A percentile compares a stretch with the other conserved stretches of the same genome.
phyloP scores from a whole-genome alignment of 139 green algal genomes.

The Picochlorum sp. region DNA sequence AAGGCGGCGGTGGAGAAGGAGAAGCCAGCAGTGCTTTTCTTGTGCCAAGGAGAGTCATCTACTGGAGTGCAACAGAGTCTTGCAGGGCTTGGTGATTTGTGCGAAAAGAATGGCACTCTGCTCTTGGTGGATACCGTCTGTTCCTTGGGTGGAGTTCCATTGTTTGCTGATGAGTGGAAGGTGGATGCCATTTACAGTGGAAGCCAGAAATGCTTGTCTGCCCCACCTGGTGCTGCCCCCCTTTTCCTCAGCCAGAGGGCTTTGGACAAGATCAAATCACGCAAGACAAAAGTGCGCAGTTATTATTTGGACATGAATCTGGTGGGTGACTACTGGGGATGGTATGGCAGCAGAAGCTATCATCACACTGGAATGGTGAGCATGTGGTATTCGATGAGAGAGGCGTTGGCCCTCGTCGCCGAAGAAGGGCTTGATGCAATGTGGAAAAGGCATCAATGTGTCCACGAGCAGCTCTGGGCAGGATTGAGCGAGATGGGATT shows the following conservation, averaged over 20 bases:
- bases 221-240: conserved; percentile 60
- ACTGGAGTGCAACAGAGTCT: conserved; percentile 72
- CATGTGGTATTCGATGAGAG: conserved; percentile 82
- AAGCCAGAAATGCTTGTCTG: conserved; percentile 82
- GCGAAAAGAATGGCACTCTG: conserved; percentile 64
- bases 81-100: conserved; percentile 74
- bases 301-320: conserved; percentile 87
- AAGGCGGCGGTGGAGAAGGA: conserved; percentile 53
- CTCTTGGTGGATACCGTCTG: conserved; percentile 90
- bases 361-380: conserved; percentile 71
- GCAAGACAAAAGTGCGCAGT: conserved; percentile 61
- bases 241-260: conserved; percentile 66
- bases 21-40: conserved; percentile 78
- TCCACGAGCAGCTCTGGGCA: conserved; percentile 65
- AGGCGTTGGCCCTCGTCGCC: conserved; percentile 68
- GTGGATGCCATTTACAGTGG: conserved; percentile 82
- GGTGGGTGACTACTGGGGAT: conserved; percentile 49
- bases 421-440: conserved; percentile 59
- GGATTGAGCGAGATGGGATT: conserved; percentile 66
- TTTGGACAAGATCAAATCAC: conserved; percentile 60
- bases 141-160: conserved; percentile 74
- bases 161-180: conserved; percentile 48
- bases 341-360: conserved; percentile 65
- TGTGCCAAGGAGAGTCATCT: conserved; percentile 79
- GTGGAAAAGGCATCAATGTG: conserved; percentile 53